Conservation (phyloP, 2,329 filamentous ascomycete genomes). For the Trichophyton benhamiae region DNA sequence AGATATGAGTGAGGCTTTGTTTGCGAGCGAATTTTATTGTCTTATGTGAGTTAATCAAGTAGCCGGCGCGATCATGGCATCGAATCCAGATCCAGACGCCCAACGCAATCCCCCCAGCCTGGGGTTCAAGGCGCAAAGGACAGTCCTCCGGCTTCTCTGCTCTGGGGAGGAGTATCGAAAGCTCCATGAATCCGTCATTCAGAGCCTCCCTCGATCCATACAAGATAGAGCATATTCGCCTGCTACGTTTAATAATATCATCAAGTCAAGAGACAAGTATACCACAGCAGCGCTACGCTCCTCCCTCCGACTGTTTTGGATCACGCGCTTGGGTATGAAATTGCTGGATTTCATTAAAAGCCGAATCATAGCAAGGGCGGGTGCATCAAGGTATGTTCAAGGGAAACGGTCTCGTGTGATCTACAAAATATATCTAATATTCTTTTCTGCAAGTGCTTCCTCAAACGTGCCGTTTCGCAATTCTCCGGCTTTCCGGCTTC, state of each 20-base stretch:
- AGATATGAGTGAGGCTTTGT: not conserved
- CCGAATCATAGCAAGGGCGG: not conserved
- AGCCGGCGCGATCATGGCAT: slow-evolving; percentile 5
- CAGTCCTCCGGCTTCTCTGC: slow-evolving; percentile 57
- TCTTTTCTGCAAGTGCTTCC: slow-evolving; percentile 18
- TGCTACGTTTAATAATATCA: slow-evolving; percentile 40
- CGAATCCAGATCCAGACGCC: slow-evolving; percentile 3
- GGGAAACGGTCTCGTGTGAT: not conserved
- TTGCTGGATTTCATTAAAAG: not conserved
- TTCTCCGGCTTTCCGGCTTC: slow-evolving; percentile 62
- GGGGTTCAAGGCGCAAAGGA: slow-evolving; percentile 59
- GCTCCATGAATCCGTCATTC: slow-evolving; percentile 71
- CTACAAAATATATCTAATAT: not conserved
- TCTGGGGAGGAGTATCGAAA: slow-evolving; percentile 77
- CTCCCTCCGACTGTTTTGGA: slow-evolving; percentile 57
- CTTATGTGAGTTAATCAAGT: not conserved
- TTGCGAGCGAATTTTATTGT: not conserved
- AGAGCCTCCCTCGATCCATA: slow-evolving; percentile 50
- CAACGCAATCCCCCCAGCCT: not conserved
- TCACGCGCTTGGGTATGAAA: slow-evolving; percentile 51
- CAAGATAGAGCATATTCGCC: slow-evolving; percentile 43
- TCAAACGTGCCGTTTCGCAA: slow-evolving; percentile 32
- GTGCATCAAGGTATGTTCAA: not conserved
- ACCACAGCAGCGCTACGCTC: slow-evolving; percentile 59
- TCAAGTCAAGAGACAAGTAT: slow-evolving; percentile 48